phyloP scores from a whole-genome alignment of 768 basidiomycete species.

The Psilocybe azurescens region DNA sequence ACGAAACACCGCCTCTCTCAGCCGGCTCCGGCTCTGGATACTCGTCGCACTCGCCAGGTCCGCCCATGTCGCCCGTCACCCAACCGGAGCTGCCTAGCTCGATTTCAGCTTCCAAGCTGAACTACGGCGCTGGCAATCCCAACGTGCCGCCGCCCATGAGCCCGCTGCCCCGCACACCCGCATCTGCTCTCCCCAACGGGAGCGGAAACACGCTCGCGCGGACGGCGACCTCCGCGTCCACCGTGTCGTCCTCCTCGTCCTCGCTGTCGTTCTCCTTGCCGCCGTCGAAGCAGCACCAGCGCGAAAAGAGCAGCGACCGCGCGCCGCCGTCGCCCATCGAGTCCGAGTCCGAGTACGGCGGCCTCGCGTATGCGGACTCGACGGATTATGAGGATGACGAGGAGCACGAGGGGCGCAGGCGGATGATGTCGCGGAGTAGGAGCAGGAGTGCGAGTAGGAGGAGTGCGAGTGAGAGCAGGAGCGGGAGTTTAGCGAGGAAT shows the following conservation, averaged over 20 bases:
- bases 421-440: neutral
- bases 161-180: slow-evolving; percentile 14
- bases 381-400: slow-evolving; percentile 47
- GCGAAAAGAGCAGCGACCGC: neutral
- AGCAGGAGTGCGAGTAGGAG: too few species aligned
- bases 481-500: neutral
- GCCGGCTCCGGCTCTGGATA: slow-evolving; percentile 50
- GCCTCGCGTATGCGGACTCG: slow-evolving; percentile 56
- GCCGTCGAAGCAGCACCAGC: neutral
- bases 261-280: neutral
- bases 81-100: too few species aligned
- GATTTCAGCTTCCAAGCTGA: slow-evolving; percentile 27
- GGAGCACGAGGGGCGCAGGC: neutral
- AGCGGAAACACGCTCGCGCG: neutral
- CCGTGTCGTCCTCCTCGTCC: neutral
- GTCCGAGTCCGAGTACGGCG: slow-evolving; percentile 51
- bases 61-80: slow-evolving; percentile 43
- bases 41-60: slow-evolving; percentile 48
- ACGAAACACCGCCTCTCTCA: slow-evolving; percentile 49
- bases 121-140: slow-evolving; percentile 24
- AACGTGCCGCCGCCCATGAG: slow-evolving; percentile 22
- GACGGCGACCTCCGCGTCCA: neutral
- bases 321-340: slow-evolving; percentile 35
- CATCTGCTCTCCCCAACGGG: too few species aligned
- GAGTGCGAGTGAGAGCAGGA: too few species aligned